A percentile compares a stretch with the other conserved stretches of the same genome.
phyloP scores from a whole-genome alignment of 2,329 filamentous ascomycete genomes.

The Salinomyces thailandicus region DNA sequence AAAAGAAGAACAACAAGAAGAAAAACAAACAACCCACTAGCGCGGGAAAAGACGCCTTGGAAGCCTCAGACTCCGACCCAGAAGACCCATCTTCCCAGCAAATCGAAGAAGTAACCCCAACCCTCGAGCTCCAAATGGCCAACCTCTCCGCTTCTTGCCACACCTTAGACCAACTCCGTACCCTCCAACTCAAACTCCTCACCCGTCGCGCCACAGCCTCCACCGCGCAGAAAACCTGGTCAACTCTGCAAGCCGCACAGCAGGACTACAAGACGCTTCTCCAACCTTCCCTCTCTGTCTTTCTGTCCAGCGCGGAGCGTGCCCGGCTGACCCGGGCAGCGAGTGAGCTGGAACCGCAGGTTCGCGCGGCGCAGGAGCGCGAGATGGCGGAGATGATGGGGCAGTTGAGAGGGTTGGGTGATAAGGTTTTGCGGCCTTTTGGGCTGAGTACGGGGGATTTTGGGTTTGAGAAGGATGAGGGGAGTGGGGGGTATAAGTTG shows the following conservation, averaged over 20 bases:
- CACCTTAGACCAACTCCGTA: constrained; percentile 52
- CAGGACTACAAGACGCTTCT: constrained; percentile 64
- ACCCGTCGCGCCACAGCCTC: constrained; percentile 64
- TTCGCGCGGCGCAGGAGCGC: constrained; percentile 69
- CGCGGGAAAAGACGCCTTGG: constrained; percentile 20
- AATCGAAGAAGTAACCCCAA: constrained; percentile 42
- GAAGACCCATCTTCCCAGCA: no score
- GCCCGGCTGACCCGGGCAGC: constrained; percentile 59
- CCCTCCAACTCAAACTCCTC: constrained; percentile 73
- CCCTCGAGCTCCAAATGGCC: constrained; percentile 32
- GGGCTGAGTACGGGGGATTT: constrained; percentile 92
- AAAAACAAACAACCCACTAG: constrained; percentile 12
- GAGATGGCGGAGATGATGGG: constrained; percentile 98
- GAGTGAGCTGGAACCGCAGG: constrained; percentile 51
- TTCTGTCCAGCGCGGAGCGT: constrained; percentile 55
- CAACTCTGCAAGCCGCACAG: constrained; percentile 65
- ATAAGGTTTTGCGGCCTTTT: constrained; percentile 85
- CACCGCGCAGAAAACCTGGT: constrained; percentile 65
- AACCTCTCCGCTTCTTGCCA: constrained; percentile 33
- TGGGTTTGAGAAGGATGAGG: constrained; percentile 83
- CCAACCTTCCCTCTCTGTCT: constrained; percentile 39
- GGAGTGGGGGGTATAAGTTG: constrained; percentile 86
- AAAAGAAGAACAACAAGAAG: constrained; percentile 6
- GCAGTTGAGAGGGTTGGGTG: constrained; percentile 84
- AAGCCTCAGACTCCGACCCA: no score